phyloP scores from a whole-genome alignment of 176 grass and related monocot species.

The Lolium perenne region DNA sequence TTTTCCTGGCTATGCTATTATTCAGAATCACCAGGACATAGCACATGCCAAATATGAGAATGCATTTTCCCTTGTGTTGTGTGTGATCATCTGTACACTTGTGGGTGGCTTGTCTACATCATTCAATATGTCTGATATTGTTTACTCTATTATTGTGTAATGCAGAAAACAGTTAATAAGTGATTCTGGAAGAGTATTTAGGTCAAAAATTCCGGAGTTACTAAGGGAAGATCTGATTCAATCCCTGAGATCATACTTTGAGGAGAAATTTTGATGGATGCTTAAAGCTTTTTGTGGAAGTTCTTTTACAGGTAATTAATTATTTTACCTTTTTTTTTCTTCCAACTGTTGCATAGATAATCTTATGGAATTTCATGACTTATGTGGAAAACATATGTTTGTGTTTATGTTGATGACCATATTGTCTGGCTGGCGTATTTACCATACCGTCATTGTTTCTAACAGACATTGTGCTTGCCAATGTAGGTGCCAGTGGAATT shows the following conservation, averaged over 20 bases:
- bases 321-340: not conserved
- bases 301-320: slow-evolving; percentile 5
- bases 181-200: slow-evolving; percentile 68
- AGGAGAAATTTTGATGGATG: slow-evolving; percentile 50
- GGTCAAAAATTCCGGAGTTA: slow-evolving; percentile 60
- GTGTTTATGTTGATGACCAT: not conserved
- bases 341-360: not conserved
- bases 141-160: slow-evolving; percentile 35
- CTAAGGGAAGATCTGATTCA: slow-evolving; percentile 62
- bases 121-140: slow-evolving; percentile 23
- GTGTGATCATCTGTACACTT: slow-evolving; percentile 1
- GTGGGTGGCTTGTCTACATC: not conserved
- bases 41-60: slow-evolving; percentile 11
- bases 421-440: no score
- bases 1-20: not conserved
- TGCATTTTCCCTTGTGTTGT: not conserved
- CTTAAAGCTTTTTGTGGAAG: slow-evolving; percentile 35
- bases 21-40: not conserved
- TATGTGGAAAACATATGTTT: slow-evolving; percentile 14
- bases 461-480: slow-evolving; percentile 23
- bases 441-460: not conserved
- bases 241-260: slow-evolving; percentile 58
- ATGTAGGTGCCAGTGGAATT: slow-evolving; percentile 50
- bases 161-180: slow-evolving; percentile 74
- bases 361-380: not conserved